Evolutionary conservation across 164 flowering plant genomes (phyloP), one percentile per base, ranked within the genome.

Genomic region (Liquidambar formosana): DNA sequence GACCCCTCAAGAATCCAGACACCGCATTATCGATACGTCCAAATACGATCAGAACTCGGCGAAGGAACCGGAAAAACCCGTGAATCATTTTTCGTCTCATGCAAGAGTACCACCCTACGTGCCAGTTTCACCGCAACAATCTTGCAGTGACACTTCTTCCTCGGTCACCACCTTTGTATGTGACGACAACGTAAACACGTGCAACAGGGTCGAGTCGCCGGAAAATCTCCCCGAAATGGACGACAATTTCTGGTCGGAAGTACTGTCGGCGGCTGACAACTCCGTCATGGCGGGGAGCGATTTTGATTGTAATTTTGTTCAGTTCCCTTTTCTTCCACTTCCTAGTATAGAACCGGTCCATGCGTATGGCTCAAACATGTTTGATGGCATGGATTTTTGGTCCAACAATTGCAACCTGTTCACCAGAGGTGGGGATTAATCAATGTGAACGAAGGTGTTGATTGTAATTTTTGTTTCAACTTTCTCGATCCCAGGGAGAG

Each of bases 211-310:
- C 0, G 75, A 65, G 2, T 69, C 71, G 3, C 66, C 65, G 43
- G 76, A 46, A 2, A 61, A 44, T 8, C 65, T 73, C n/a, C 64
- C 76, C 3, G 73, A 68, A 41, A 61, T 75, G 38, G 83, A 84
- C 26, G 86, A 82, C 38, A 71, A 45, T 51, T 77, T 80, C 60
- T 80, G 84, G 84, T 66, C 73, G 1, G 78, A 78, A 43, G 75
- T 73, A 0, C 26, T 76, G 69, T 76, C 76, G 27, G 46, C 66
- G 26, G 41, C 66, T 23, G 78, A 81, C 8, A 75, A 57, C 59
- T 66, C 67, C 16, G 53, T 44, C 21, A 4, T 14, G 38, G 57
- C 25, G 4, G 46, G 12, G 28, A n/a, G 48, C 10, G 77, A 70
- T 18, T 66, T 69, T 43, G 44, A n/a, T 64, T 5, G 53, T 23